Base-by-base conservation (phyloP, 2,329 filamentous ascomycete species). In the Diplodia intermedia region DNA sequence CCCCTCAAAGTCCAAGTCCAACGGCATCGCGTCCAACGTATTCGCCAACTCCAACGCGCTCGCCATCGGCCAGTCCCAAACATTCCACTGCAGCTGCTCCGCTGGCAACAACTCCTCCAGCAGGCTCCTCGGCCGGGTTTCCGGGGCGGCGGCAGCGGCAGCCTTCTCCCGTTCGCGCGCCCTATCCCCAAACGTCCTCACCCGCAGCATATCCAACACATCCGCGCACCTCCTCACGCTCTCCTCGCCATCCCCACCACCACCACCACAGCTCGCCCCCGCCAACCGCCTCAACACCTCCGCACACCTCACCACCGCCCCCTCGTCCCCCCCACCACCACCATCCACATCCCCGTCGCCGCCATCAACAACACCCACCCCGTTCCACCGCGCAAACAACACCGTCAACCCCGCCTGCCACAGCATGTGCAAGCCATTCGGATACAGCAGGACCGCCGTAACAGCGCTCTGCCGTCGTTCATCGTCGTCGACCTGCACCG, bases 341-440 rank as follows among this genome's bases (percentile, higher is more conserved):
- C 31, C 29, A n/a, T 4, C 26, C 26, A 14, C 29, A 4, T 26
- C 23, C 23, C 6, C 52, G 4, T 31, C 52, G 4, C 31, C 52
- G 4, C 31, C 15, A 1, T 43, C 40, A 18, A n/a, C 40, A 18
- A 8, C 40, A 18, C 43, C 43, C n/a, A 20, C 43, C 43, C 43
- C 43, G 2, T 47, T n/a, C 43, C 43, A 47, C 43, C 43, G n/a
- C 43, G 53, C 53, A 20, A 55, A 55, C 53, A 55, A 14, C 15
- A 55, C 29, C 53, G 53, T 55, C 29, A 55, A 36, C 6, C 53
- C 53, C 7, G 53, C 53, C 18, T 55, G 53, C 53, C 53, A 55
- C 53, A 55, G 53, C 53, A 55, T 55, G 5, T 55, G 53, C 53
- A 55, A 20, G 15, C 53, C 53, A 14, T 55, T 55, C 29, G 53